Conservation (phyloP, 1,139 yeast genomes). For the Waltiozyma sp. region DNA sequence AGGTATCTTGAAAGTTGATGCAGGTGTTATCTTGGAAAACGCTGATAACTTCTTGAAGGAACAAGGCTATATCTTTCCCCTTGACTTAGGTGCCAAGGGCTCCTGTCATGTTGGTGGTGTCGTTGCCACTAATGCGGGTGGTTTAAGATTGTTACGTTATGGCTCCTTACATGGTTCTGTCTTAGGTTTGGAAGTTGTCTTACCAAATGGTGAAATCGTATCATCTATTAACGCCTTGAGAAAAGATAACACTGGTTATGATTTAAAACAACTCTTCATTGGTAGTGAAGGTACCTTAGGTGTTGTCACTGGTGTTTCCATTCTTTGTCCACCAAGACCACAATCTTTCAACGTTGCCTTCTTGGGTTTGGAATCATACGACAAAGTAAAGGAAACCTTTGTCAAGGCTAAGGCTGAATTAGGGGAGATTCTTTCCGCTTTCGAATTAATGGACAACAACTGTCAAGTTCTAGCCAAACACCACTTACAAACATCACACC, state of each 20-base stretch:
- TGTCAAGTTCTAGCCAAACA: slow-evolving; percentile 58
- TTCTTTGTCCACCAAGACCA: slow-evolving; percentile 89
- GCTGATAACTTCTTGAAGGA: slow-evolving; percentile 78
- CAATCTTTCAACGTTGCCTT: slow-evolving; percentile 81
- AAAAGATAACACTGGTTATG: slow-evolving; percentile 93
- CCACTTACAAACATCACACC: slow-evolving; percentile 50
- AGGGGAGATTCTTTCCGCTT: slow-evolving; percentile 82
- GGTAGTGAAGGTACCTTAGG: slow-evolving; percentile 94
- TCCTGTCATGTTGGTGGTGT: slow-evolving; percentile 95
- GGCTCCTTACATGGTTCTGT: slow-evolving; percentile 93
- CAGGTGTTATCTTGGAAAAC: slow-evolving; percentile 80
- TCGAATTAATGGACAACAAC: slow-evolving; percentile 84
- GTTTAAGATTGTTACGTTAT: slow-evolving; percentile 74
- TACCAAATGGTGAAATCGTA: slow-evolving; percentile 79
- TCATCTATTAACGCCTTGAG: slow-evolving; percentile 74
- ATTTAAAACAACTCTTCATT: slow-evolving; percentile 80
- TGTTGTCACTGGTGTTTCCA: slow-evolving; percentile 79
- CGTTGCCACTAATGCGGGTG: slow-evolving; percentile 96
- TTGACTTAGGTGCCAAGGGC: slow-evolving; percentile 95
- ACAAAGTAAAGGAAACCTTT: slow-evolving; percentile 73
- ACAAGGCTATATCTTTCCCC: slow-evolving; percentile 80
- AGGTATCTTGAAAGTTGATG: slow-evolving; percentile 82
- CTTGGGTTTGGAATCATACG: slow-evolving; percentile 72
- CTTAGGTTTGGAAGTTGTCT: slow-evolving; percentile 81
- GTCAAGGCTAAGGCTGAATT: slow-evolving; percentile 69